phyloP scores from a whole-genome alignment of 345 rosid genomes.

The Moricandia moricandioides region DNA sequence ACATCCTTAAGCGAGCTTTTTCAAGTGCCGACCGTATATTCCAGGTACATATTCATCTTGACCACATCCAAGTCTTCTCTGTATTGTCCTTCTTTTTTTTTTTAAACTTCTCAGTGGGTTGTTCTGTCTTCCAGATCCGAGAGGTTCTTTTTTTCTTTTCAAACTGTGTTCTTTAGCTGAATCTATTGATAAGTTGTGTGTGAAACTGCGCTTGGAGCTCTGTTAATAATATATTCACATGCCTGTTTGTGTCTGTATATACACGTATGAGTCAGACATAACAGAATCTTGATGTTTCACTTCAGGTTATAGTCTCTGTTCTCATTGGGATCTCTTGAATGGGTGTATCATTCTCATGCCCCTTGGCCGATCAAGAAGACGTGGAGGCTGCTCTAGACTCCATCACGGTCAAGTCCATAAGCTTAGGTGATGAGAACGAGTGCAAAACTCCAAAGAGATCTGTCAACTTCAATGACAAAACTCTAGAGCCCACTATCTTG shows the following conservation, averaged over 20 bases:
- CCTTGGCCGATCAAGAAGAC: slow-evolving; percentile 56
- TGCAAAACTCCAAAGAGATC: slow-evolving; percentile 62
- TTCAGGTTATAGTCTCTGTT: slow-evolving; percentile 15
- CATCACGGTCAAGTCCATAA: slow-evolving; percentile 66
- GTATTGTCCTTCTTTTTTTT: not conserved
- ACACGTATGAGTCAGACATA: slow-evolving; percentile 19
- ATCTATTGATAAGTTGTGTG: slow-evolving; percentile 16
- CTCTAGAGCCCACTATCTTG: slow-evolving; percentile 56
- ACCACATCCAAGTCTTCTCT: slow-evolving; percentile 7
- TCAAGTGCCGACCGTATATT: slow-evolving; percentile 27
- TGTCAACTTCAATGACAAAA: slow-evolving; percentile 53
- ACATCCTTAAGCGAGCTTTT: slow-evolving; percentile 18
- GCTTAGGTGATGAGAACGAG: slow-evolving; percentile 60
- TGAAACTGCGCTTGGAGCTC: slow-evolving; percentile 1
- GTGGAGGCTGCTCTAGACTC: slow-evolving; percentile 65
- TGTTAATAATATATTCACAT: not conserved
- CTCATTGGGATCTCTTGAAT: slow-evolving; percentile 39
- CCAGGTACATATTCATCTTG: slow-evolving; percentile 41
- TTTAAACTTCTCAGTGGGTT: not conserved
- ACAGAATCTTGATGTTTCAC: slow-evolving; percentile 31
- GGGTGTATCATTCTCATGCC: slow-evolving; percentile 67
- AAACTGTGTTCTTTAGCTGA: not conserved
- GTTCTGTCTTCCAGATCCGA: slow-evolving; percentile 39
- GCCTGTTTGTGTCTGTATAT: not conserved
- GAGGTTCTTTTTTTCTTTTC: not conserved